Evolutionary conservation across 108 stramenopile genomes (phyloP).

Genomic region (Hondaea fermentalgiana): DNA sequence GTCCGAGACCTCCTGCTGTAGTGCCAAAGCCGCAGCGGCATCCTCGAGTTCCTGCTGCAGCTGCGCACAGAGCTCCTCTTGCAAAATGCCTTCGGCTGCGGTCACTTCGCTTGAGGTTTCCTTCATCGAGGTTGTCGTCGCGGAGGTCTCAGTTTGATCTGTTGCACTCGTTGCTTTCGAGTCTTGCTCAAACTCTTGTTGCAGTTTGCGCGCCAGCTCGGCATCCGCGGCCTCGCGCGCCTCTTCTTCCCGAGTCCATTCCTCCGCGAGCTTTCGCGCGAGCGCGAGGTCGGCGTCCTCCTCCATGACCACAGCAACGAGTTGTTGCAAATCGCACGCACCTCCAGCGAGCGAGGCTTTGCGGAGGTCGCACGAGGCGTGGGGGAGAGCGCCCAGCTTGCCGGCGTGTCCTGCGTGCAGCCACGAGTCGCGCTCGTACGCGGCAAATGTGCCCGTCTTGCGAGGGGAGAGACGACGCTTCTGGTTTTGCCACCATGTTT

Average conservation of each 20-base stretch:
- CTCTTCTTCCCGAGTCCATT: neutral
- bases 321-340: too few species aligned
- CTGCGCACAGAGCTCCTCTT: neutral
- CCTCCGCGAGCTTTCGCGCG: neutral
- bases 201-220: neutral
- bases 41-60: conserved; percentile 5
- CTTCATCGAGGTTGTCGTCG: neutral
- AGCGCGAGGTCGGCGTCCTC: neutral
- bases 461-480: too few species aligned
- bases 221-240: neutral
- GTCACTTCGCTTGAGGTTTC: neutral
- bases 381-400: too few species aligned
- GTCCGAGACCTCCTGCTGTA: neutral
- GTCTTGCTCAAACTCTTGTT: neutral
- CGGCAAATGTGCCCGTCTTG: too few species aligned
- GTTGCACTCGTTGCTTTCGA: neutral
- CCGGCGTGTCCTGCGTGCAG: too few species aligned
- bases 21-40: neutral
- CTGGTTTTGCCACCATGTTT: too few species aligned
- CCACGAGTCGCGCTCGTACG: too few species aligned
- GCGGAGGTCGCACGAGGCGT: too few species aligned
- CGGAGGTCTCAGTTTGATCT: neutral
- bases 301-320: neutral
- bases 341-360: too few species aligned
- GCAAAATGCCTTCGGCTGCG: neutral